A percentile compares a stretch with the other conserved stretches of the same genome.
phyloP scores from a whole-genome alignment of 352 stramenopile species.

The Phytophthora gonapodyides region DNA sequence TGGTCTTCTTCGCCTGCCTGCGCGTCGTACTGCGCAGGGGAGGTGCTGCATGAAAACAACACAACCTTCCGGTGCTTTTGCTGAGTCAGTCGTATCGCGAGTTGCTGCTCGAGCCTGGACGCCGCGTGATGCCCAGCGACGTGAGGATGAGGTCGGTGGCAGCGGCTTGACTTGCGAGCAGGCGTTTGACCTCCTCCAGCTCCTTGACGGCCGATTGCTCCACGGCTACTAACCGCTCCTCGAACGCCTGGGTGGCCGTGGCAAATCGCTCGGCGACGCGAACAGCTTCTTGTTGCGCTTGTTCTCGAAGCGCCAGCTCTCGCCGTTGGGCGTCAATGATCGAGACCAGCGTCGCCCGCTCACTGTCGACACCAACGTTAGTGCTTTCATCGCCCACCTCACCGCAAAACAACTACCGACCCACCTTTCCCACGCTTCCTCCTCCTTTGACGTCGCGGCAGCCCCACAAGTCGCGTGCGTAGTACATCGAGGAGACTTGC shows the following conservation, averaged over 20 bases:
- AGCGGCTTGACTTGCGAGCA: conserved; percentile 45
- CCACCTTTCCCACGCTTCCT: conserved; percentile 51
- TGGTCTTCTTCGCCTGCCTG: conserved; percentile 1
- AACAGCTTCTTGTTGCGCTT: conserved; percentile 55
- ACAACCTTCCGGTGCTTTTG: neutral
- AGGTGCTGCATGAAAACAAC: conserved; percentile 10
- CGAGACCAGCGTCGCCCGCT: conserved; percentile 53
- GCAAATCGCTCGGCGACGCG: conserved; percentile 64
- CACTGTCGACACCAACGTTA: conserved; percentile 30
- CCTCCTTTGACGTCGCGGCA: conserved; percentile 21
- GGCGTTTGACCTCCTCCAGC: conserved; percentile 47
- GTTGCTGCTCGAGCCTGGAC: conserved; percentile 17
- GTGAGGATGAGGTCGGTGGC: conserved; percentile 61
- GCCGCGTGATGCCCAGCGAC: conserved; percentile 47
- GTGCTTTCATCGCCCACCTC: neutral
- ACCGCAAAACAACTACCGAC: neutral
- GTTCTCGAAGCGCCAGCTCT: conserved; percentile 59
- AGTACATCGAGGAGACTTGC: conserved; percentile 18
- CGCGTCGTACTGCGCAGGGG: neutral
- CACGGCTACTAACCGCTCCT: conserved; percentile 55
- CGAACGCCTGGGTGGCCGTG: conserved; percentile 54
- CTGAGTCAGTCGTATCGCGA: conserved; percentile 26
- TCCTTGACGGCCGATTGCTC: conserved; percentile 50
- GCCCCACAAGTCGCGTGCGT: conserved; percentile 11
- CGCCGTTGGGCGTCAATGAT: conserved; percentile 68